phyloP scores from a whole-genome alignment of 2,329 filamentous ascomycete species.

The Exophiala spinifera region DNA sequence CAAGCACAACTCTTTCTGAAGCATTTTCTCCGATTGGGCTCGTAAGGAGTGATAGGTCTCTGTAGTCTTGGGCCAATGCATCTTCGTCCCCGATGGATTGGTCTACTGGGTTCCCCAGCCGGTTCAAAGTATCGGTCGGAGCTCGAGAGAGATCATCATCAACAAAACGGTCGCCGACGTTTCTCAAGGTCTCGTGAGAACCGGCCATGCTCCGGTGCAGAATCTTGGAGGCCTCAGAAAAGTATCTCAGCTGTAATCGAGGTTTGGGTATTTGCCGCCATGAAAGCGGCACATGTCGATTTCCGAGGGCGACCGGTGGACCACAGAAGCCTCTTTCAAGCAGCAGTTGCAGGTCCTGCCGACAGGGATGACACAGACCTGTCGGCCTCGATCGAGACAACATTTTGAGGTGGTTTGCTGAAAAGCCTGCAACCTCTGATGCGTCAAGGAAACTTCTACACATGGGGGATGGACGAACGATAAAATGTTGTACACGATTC shows the following conservation, averaged over 20 bases:
- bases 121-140: slow-evolving; percentile 17
- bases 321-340: slow-evolving; percentile 36
- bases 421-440: background rate
- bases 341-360: slow-evolving; percentile 34
- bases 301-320: slow-evolving; percentile 9
- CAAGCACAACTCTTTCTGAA: slow-evolving; percentile 1
- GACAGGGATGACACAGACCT: slow-evolving; percentile 34
- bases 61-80: slow-evolving; percentile 1
- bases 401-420: slow-evolving; percentile 7
- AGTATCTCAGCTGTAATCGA: slow-evolving; percentile 11
- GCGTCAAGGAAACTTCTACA: background rate
- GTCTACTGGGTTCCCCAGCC: slow-evolving; percentile 21
- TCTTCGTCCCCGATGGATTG: slow-evolving; percentile 21
- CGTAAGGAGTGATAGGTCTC: background rate
- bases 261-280: slow-evolving; percentile 7
- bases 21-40: background rate
- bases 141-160: slow-evolving; percentile 1
- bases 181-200: background rate
- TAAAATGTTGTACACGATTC: background rate
- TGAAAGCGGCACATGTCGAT: slow-evolving; percentile 6
- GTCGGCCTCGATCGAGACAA: slow-evolving; percentile 11
- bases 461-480: background rate
- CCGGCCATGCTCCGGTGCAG: background rate
- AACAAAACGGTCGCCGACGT: background rate
- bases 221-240: slow-evolving; percentile 1